Conservation (phyloP, 805 yeast genomes). For the Candida sakaeoensis region DNA sequence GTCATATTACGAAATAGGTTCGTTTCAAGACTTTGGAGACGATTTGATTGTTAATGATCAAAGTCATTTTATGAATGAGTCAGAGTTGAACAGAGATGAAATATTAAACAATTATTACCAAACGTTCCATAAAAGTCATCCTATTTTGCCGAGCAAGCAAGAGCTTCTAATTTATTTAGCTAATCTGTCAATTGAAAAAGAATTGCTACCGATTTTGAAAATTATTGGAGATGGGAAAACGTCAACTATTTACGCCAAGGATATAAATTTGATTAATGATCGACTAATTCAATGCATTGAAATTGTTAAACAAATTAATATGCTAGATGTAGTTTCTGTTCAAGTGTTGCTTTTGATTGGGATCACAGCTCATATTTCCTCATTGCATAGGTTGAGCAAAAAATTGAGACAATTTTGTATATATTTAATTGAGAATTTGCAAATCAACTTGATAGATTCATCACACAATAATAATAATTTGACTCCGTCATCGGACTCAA, state of each 20-base stretch:
- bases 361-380: slow-evolving; percentile 48
- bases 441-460: slow-evolving; percentile 36
- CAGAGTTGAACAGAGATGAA: slow-evolving; percentile 12
- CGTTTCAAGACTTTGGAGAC: slow-evolving; percentile 9
- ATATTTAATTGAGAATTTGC: slow-evolving; percentile 32
- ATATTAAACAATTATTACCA: slow-evolving; percentile 11
- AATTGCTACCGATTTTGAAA: slow-evolving; percentile 45
- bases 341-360: slow-evolving; percentile 41
- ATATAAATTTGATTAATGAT: slow-evolving; percentile 14
- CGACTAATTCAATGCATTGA: slow-evolving; percentile 17
- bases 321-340: slow-evolving; percentile 40
- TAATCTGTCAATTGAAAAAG: slow-evolving; percentile 32
- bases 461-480: neutral
- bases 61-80: slow-evolving; percentile 9
- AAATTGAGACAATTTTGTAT: slow-evolving; percentile 42
- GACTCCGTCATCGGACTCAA: slow-evolving; percentile 4
- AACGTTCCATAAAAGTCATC: slow-evolving; percentile 35
- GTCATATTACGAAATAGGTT: slow-evolving; percentile 4
- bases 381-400: slow-evolving; percentile 45
- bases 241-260: slow-evolving; percentile 11
- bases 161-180: slow-evolving; percentile 32
- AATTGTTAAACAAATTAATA: slow-evolving; percentile 11
- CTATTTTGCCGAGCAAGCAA: slow-evolving; percentile 41
- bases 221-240: slow-evolving; percentile 48
- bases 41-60: slow-evolving; percentile 6